These are phyloP conservation scores for Didymosphaeria variabile DNA, from an alignment of 2,329 filamentous ascomycete species.

Conservation along the genomic window DNA sequence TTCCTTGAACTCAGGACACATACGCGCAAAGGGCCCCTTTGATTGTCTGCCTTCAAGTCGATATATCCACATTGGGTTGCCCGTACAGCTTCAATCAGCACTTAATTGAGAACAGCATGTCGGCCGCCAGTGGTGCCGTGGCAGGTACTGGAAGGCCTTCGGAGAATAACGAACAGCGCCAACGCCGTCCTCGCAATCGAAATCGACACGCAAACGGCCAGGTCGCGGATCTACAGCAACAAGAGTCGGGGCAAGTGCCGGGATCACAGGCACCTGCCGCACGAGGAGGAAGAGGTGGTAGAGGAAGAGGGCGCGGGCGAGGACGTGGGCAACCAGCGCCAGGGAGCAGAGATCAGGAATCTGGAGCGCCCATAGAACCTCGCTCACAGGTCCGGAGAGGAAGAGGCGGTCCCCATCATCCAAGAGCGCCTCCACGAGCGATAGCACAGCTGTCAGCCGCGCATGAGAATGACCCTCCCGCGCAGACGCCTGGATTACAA, in stretches of 20 bases:
- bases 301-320: conserved; percentile 25
- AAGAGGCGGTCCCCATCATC: conserved; percentile 27
- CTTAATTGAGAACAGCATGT: conserved; percentile 23
- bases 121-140: conserved; percentile 25
- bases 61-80: neutral
- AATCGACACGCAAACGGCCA: conserved; percentile 30
- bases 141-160: conserved; percentile 24
- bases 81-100: neutral
- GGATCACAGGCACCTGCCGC: conserved; percentile 12
- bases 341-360: neutral
- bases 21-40: no score
- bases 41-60: neutral
- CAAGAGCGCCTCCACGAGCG: conserved; percentile 34
- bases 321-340: conserved; percentile 15
- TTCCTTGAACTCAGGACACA: neutral
- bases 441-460: conserved; percentile 55
- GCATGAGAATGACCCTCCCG: conserved; percentile 27
- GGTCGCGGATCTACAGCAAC: conserved; percentile 27
- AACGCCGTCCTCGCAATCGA: conserved; percentile 33
- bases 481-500: conserved; percentile 48
- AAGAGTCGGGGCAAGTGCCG: conserved; percentile 27
- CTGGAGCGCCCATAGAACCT: conserved; percentile 28
- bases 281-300: conserved; percentile 25
- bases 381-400: conserved; percentile 34
- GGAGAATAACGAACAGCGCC: conserved; percentile 28